Base-by-base conservation (phyloP, 192 early-diverging fungal species). In the Geranomyces michiganensis region DNA sequence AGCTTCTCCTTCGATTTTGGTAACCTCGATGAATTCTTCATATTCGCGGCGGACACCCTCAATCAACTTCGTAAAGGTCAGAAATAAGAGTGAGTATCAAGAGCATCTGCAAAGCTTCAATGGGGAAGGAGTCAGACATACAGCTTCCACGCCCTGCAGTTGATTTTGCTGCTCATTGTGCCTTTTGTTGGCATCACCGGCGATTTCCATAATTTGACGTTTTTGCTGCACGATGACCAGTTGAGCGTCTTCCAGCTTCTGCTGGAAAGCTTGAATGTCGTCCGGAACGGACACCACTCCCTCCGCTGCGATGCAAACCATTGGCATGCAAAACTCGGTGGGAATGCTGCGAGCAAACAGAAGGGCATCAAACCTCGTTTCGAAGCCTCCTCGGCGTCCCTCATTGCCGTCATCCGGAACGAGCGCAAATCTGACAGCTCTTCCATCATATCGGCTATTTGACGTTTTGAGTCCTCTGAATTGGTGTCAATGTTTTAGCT, bases 101-200 rank as follows among this genome's bases (percentile, higher is more conserved):
- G n/a, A n/a, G n/a, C n/a, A n/a, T n/a, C n/a, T n/a, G n/a, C n/a
- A n/a, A n/a, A n/a, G n/a, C n/a, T n/a, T n/a, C n/a, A n/a, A n/a
- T n/a, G n/a, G n/a, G n/a, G n/a, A n/a, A n/a, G n/a, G n/a, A n/a
- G n/a, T n/a, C n/a, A n/a, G n/a, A n/a, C 72, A 21, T 72, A 84
- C 76, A 7, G 79, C 66, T 81, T 88, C 87, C 29, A 88, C 72
- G 3, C 87, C 84, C 62, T 88, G 87, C 31, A 88, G 48, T 68
- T 88, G 84, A 61, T 80, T 85, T 70, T 88, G 87, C 68, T 85
- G 85, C 26, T 80, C 83, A 65, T 87, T 87, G 56, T 85, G 77
- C 56, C 79, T 73, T 17, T 71, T 27, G 62, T 84, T 85, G 17
- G 87, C 82, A 36, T 85, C 85, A 10, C 56, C 72, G 0, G 85